Evolutionary conservation across 1,139 yeast species (phyloP).

Genomic region (Geotrichum bryndzae): DNA sequence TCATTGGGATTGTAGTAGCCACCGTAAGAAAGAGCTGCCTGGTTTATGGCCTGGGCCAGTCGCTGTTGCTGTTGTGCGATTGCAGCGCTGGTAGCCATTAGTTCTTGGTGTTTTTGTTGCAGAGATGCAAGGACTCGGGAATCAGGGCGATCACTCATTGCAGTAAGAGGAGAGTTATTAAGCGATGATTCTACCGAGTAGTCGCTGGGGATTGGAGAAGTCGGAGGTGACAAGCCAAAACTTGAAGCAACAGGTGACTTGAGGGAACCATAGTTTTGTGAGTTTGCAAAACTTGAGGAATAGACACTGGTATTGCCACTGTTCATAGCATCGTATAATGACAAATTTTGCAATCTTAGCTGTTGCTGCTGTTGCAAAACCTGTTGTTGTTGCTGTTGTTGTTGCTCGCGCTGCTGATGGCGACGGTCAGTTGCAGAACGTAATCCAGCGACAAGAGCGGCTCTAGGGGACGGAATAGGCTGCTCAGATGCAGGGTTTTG

Average conservation of each 20-base stretch:
- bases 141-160: conserved; percentile 8
- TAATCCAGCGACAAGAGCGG: conserved; percentile 32
- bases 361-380: conserved; percentile 15
- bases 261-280: not conserved
- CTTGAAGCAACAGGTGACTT: conserved; percentile 9
- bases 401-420: conserved; percentile 23
- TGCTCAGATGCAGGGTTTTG: not conserved
- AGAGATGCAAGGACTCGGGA: conserved; percentile 29
- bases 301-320: not conserved
- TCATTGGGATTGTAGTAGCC: conserved; percentile 1
- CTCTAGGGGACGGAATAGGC: conserved; percentile 24
- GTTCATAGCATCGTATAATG: not conserved
- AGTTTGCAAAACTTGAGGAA: not conserved
- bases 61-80: conserved; percentile 36
- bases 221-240: conserved; percentile 9
- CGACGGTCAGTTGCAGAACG: conserved; percentile 33
- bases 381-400: conserved; percentile 11
- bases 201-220: conserved; percentile 11
- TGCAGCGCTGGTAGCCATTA: conserved; percentile 30
- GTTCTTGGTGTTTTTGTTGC: conserved; percentile 38
- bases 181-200: conserved; percentile 1
- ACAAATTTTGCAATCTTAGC: conserved; percentile 1
- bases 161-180: not conserved
- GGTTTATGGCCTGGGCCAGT: conserved; percentile 31
- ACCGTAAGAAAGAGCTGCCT: conserved; percentile 19